A percentile compares a stretch with the other conserved stretches of the same genome.
Evolutionary conservation across 2,329 filamentous ascomycete genomes (phyloP).

Genomic region (Bipolaris cookei): DNA sequence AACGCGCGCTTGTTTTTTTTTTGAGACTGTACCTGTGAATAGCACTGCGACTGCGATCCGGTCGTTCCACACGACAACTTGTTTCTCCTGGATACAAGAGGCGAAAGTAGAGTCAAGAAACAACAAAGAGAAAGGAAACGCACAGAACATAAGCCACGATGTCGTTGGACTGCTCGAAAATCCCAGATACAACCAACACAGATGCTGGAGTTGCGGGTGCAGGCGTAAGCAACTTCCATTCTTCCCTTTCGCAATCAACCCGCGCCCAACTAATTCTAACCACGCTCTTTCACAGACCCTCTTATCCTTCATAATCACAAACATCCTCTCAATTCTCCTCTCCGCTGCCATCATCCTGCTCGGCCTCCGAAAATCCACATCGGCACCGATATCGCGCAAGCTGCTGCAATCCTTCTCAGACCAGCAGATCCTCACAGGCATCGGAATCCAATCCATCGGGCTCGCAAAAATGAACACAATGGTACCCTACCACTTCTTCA

Average conservation of each 20-base stretch:
- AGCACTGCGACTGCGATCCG: not conserved
- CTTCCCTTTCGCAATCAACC: not conserved
- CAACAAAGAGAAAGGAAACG: not conserved
- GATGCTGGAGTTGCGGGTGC: conserved; percentile 65
- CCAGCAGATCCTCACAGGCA: conserved; percentile 72
- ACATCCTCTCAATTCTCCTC: conserved; percentile 62
- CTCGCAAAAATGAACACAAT: conserved; percentile 65
- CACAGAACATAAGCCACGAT: conserved; percentile 7
- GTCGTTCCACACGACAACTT: not conserved
- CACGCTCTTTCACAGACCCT: conserved; percentile 53
- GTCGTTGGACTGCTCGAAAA: conserved; percentile 50
- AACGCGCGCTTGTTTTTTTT: not conserved
- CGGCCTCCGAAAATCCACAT: conserved; percentile 56
- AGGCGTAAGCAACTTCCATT: conserved; percentile 54
- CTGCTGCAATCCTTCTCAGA: conserved; percentile 70
- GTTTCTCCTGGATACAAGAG: conserved; percentile 19
- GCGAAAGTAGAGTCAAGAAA: conserved; percentile 15
- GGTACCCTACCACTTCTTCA: conserved; percentile 72
- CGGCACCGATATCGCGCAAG: conserved; percentile 64
- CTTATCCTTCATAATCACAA: conserved; percentile 71
- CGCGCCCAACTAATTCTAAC: not conserved
- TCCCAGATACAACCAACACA: conserved; percentile 55
- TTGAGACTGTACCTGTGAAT: not conserved
- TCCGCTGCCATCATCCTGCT: conserved; percentile 64
- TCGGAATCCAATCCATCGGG: conserved; percentile 70